Evolutionary conservation across 1,284 basidiomycete species (phyloP).

Genomic region (Ustilago loliicola): DNA sequence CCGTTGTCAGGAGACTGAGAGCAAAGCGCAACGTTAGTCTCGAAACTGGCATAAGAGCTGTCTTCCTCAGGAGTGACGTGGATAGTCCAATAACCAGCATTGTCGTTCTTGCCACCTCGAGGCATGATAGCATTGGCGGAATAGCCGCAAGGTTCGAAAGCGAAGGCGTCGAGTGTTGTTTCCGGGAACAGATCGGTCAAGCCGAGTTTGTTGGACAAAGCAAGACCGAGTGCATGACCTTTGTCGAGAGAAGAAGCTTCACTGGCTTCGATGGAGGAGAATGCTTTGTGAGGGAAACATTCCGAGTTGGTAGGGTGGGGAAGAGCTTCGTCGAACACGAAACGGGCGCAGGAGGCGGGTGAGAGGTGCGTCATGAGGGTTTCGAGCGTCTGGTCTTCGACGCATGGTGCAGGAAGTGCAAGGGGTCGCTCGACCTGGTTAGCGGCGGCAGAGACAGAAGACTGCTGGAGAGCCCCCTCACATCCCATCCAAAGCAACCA

Average conservation of each 20-base stretch:
- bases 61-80: slow-evolving; percentile 98
- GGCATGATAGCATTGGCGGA: slow-evolving; percentile 86
- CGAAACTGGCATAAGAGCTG: slow-evolving; percentile 97
- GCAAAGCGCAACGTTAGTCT: slow-evolving; percentile 92
- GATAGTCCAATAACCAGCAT: slow-evolving; percentile 86
- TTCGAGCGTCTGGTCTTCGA: slow-evolving; percentile 90
- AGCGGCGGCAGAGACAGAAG: slow-evolving; percentile 55
- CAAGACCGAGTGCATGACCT: slow-evolving; percentile 77
- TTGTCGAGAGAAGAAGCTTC: slow-evolving; percentile 41
- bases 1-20: slow-evolving; percentile 62
- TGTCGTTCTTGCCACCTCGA: slow-evolving; percentile 41
- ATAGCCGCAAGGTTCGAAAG: slow-evolving; percentile 96
- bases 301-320: slow-evolving; percentile 46
- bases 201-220: slow-evolving; percentile 81
- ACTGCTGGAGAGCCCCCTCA: slow-evolving; percentile 48
- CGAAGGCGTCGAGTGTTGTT: slow-evolving; percentile 90
- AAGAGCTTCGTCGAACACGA: slow-evolving; percentile 76
- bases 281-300: slow-evolving; percentile 45
- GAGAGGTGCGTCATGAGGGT: slow-evolving; percentile 98
- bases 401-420: slow-evolving; percentile 44
- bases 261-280: slow-evolving; percentile 13
- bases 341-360: slow-evolving; percentile 80
- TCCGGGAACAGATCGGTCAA: slow-evolving; percentile 86
- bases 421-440: slow-evolving; percentile 49
- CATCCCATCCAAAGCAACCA: slow-evolving; percentile 86